Evolutionary conservation across 495 filamentous ascomycete species (phyloP), one percentile per base, ranked within the genome.

Genomic region (Pseudotulostoma volvatum): DNA sequence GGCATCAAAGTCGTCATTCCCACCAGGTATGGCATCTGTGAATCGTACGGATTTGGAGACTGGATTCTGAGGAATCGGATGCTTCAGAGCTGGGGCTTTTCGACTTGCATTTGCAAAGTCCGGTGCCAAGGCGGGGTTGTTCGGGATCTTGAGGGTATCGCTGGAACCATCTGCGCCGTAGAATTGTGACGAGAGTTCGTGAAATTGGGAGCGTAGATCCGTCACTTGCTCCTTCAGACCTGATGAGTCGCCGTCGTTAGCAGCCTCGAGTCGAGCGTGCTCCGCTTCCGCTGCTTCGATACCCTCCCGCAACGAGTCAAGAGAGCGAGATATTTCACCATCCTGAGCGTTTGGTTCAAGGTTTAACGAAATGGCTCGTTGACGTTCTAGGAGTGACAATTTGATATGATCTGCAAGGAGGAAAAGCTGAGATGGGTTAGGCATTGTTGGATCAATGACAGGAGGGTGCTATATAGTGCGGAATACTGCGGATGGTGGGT

Each of bases 11-110:
- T 71, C 61, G 7, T 62, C 58, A 25, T 66, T 55, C 28, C 57
- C 49, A 31, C 67, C 56, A 2, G 64, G 55, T 3, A 71, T 70
- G 25, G 69, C 66, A 50, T 92, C 85, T 44, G 72, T 76, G 68
- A 97, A 97, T 18, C 88, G 83, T n/a, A 97, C 88, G 4, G 80
- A 82, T 58, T 93, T 94, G 37, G 71, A 66, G 9, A 54, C 44
- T 21, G 60, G 63, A 38, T 66, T 64, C 44, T 66, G 67, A 32
- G 64, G 60, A 42, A 61, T 48, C 13, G 66, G 60, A 39, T 62
- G 61, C 49, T 66, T 66, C 37, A 67, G 55, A 40, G 61, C 59
- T 11, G 63, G 44, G 36, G 52, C 50, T 52, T 49, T 49, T 13
- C 38, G 44, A 34, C 61, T 64, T 35, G 81, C 77, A 50, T 73